A percentile compares a stretch with the other conserved stretches of the same genome.
phyloP scores from a whole-genome alignment of 148 eudicot genomes.

The Polygonum aviculare region DNA sequence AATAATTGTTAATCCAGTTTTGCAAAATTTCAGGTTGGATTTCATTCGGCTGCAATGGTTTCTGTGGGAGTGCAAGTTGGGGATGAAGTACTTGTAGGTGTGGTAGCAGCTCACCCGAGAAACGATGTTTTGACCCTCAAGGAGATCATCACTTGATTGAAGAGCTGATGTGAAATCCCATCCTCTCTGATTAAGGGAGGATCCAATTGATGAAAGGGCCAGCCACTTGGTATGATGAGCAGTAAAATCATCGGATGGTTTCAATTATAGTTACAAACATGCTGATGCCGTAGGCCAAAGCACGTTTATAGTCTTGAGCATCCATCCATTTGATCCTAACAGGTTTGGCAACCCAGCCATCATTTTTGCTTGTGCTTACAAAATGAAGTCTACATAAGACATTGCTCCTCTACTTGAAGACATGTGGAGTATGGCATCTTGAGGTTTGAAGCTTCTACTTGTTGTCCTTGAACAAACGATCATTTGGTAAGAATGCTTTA shows the following conservation, averaged over 20 bases:
- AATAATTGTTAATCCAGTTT: background rate
- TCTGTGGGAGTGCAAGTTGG: conserved; percentile 70
- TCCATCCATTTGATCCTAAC: background rate
- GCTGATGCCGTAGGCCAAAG: background rate
- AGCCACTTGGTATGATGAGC: background rate
- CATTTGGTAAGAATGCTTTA: background rate
- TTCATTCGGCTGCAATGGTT: conserved; percentile 79
- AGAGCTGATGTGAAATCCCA: background rate
- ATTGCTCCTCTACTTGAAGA: background rate
- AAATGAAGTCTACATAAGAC: background rate
- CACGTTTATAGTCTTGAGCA: background rate
- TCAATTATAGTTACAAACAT: background rate
- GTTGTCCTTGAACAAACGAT: background rate
- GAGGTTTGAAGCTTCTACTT: background rate
- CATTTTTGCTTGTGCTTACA: background rate
- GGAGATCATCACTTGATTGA: conserved; percentile 27
- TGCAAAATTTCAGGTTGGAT: conserved; percentile 52
- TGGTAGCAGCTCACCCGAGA: conserved; percentile 82
- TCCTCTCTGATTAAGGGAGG: background rate
- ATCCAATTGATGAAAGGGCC: background rate
- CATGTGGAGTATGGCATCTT: background rate
- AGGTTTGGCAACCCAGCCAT: background rate
- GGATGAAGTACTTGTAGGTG: conserved; percentile 65
- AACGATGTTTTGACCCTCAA: conserved; percentile 60
- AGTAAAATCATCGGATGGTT: background rate